phyloP scores from a whole-genome alignment of 1,284 basidiomycete species.

The Ustilago cynodontis region DNA sequence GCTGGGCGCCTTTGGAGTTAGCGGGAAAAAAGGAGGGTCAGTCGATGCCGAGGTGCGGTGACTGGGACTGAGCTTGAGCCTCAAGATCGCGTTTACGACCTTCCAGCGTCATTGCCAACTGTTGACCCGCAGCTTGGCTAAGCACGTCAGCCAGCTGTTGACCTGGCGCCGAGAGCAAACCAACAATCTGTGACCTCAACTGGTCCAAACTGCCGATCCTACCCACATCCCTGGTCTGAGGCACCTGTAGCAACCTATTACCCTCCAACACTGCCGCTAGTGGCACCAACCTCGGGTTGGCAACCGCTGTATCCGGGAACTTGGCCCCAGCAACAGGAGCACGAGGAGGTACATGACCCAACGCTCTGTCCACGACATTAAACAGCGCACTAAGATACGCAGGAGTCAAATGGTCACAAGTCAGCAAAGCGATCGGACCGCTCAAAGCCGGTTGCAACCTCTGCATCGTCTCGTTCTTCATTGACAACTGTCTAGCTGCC shows the following conservation, averaged over 20 bases:
- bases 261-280: slow-evolving; percentile 58
- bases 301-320: slow-evolving; percentile 28
- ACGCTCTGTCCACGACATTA: slow-evolving; percentile 54
- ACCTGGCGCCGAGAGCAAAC: slow-evolving; percentile 59
- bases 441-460: slow-evolving; percentile 45
- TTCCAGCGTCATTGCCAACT: slow-evolving; percentile 61
- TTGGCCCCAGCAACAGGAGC: slow-evolving; percentile 26
- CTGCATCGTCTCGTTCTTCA: slow-evolving; percentile 19
- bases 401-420: slow-evolving; percentile 55
- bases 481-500: slow-evolving; percentile 26
- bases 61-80: slow-evolving; percentile 17
- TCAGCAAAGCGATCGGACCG: slow-evolving; percentile 63
- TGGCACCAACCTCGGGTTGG: slow-evolving; percentile 58
- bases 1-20: too few species aligned
- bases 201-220: slow-evolving; percentile 54
- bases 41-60: too few species aligned
- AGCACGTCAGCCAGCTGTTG: slow-evolving; percentile 62
- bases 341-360: slow-evolving; percentile 44
- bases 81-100: slow-evolving; percentile 63
- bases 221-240: slow-evolving; percentile 56
- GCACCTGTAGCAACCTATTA: slow-evolving; percentile 54
- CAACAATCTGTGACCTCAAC: slow-evolving; percentile 65
- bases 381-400: slow-evolving; percentile 58
- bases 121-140: slow-evolving; percentile 56
- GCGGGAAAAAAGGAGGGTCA: too few species aligned